phyloP scores from a whole-genome alignment of 371 early-diverging fungal species.

The Saksenaea vasiformis region DNA sequence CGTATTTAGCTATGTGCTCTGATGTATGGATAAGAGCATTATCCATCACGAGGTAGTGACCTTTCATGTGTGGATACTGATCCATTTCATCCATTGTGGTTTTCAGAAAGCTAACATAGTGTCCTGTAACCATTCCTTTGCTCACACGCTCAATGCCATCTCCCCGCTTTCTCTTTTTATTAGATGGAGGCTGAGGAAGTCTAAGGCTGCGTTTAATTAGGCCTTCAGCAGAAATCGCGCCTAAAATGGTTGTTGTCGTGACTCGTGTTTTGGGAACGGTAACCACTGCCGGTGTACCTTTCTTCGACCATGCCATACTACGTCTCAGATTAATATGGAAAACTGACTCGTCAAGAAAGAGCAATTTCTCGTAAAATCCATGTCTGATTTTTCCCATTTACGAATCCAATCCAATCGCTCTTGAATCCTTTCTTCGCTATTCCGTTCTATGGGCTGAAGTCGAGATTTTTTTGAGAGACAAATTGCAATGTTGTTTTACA shows the following conservation, averaged over 20 bases:
- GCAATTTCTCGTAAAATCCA: constrained; percentile 23
- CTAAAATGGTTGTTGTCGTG: constrained; percentile 12
- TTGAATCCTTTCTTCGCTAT: too few species aligned
- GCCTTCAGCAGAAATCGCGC: constrained; percentile 18
- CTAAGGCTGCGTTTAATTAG: constrained; percentile 14
- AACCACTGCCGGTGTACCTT: constrained; percentile 10
- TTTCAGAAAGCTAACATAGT: constrained; percentile 17
- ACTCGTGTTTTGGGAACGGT: constrained; percentile 15
- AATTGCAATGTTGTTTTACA: constrained; percentile 8
- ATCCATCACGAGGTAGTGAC: constrained; percentile 3
- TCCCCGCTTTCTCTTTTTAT: constrained; percentile 9
- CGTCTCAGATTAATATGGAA: constrained; percentile 20
- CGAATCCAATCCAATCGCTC: neutral
- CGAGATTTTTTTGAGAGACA: neutral
- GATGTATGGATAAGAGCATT: neutral
- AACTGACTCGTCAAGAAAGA: constrained; percentile 17
- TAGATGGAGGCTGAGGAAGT: neutral
- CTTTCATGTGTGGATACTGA: neutral
- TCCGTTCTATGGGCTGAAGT: constrained; percentile 9
- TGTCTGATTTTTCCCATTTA: constrained; percentile 7
- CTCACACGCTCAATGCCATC: constrained; percentile 5
- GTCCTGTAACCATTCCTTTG: constrained; percentile 13
- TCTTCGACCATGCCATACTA: constrained; percentile 24
- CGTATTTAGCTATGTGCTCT: neutral
- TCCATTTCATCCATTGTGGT: constrained; percentile 6